Evolutionary conservation across 345 rosid genomes (phyloP), one percentile per base, ranked within the genome.

Genomic region (Gynandropsis gynandra): DNA sequence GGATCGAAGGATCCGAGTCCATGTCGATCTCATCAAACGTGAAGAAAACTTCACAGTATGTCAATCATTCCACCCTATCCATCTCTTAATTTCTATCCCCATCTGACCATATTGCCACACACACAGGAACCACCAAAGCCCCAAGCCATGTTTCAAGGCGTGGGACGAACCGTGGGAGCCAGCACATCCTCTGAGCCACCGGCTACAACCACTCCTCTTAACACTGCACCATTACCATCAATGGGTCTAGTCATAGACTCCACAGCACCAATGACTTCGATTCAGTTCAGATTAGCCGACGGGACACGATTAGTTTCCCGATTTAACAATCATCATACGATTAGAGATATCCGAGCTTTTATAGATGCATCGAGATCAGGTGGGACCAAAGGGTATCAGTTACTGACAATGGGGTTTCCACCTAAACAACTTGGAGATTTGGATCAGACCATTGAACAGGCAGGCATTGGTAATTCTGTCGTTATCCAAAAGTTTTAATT

Each of bases 321-420:
- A 36, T 66, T 66, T 52, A 66, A 66, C 56, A 64, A 56, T 63
- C 74, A 74, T 75, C 95, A 92, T 61, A 81, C 90, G 0, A 56
- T 92, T 31, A 60, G 85, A 68, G 95, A 92, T 31, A 35, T 92
- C 1, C 87, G 79, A 36, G 78, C 69, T n/a, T 82, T 82, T 79
- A 87, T 92, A 2, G 82, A 79, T 5, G 96, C 98, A 4, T 82
- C 96, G 10, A 73, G 90, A 57, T 83, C 88, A 0, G 86, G 81
- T 0, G 80, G 93, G 16, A 61, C 70, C 2, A 72, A 75, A 66
- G 72, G 79, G 42, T 92, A 85, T 61, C 93, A 73, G 62, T 69
- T 92, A 61, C 81, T 77, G 68, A 77, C 86, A 8, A 87, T 87
- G 98, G 95, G 98, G 13, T 92, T 92, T 62, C 98, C 98, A 62